Conservation (phyloP, 2,329 filamentous ascomycete genomes). For the Cercospora janseana region DNA sequence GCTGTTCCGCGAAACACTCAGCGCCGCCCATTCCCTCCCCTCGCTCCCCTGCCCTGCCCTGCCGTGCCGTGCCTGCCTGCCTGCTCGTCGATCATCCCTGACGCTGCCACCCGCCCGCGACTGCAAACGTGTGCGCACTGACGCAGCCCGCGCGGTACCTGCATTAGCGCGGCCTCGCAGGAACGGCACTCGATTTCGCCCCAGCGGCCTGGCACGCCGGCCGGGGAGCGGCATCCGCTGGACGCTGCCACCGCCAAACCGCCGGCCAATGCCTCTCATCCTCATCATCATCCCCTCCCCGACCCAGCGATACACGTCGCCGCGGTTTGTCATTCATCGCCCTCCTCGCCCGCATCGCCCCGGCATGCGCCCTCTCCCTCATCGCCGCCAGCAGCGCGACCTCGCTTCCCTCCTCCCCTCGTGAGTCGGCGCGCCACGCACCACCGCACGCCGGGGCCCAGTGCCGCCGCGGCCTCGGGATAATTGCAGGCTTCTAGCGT, state of each 20-base stretch:
- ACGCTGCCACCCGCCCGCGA: background rate
- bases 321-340: too few species aligned
- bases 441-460: too few species aligned
- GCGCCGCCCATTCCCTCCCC: background rate
- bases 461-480: too few species aligned
- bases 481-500: conserved; percentile 8
- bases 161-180: conserved; percentile 10
- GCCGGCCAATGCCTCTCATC: too few species aligned
- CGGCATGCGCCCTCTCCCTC: background rate
- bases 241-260: too few species aligned
- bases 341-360: background rate
- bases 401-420: background rate
- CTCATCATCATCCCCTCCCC: too few species aligned
- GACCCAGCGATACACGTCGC: too few species aligned
- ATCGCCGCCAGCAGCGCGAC: background rate
- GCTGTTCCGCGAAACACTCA: conserved; percentile 4
- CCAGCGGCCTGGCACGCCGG: background rate
- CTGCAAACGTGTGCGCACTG: too few species aligned
- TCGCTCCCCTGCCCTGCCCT: background rate
- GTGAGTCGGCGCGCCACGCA: background rate
- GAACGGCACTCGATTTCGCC: conserved; percentile 1
- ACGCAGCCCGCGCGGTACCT: conserved; percentile 1
- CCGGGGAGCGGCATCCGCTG: background rate
- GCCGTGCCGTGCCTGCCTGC: background rate
- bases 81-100: conserved; percentile 3